Evolutionary conservation across 129 eudicot genomes (phyloP).

Genomic region (Arctium lappa): DNA sequence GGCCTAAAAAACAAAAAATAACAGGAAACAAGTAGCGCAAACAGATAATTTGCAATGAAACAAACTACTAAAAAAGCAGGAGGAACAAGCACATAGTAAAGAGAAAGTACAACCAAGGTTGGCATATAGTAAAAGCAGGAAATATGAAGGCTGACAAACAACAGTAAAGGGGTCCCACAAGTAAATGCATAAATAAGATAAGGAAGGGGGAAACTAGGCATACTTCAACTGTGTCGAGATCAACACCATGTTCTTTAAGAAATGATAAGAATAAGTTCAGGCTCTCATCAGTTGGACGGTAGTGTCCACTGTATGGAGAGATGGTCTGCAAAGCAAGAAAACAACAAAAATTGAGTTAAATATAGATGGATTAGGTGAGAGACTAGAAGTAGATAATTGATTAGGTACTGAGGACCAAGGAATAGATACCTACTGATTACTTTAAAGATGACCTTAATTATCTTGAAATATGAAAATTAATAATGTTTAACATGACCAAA

Average conservation of each 20-base stretch:
- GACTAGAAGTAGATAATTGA: conserved; percentile 10
- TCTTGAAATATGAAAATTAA: not conserved
- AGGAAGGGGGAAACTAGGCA: not conserved
- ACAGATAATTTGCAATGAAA: too few relatives aligned
- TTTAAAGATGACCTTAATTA: not conserved
- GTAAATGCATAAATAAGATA: not conserved
- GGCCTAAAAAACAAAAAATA: too few relatives aligned
- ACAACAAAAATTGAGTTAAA: conserved; percentile 4
- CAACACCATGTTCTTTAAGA: conserved; percentile 74
- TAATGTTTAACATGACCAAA: not conserved
- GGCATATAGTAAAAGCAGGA: too few relatives aligned
- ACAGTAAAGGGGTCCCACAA: not conserved
- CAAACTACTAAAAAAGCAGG: too few relatives aligned
- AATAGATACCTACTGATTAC: not conserved
- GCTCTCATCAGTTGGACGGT: conserved; percentile 85
- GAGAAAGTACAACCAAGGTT: too few relatives aligned
- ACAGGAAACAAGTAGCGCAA: too few relatives aligned
- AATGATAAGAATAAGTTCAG: conserved; percentile 59
- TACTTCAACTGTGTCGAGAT: conserved; percentile 67
- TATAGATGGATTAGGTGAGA: not conserved
- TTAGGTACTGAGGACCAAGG: conserved; percentile 11
- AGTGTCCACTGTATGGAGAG: conserved; percentile 98
- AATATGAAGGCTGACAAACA: too few relatives aligned
- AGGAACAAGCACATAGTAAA: too few relatives aligned
- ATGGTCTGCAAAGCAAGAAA: conserved; percentile 49